A percentile compares a stretch with the other conserved stretches of the same genome.
These are phyloP conservation scores for Verticillium alfalfae DNA, from an alignment of 2,329 filamentous ascomycete species.

Conservation along the genomic window DNA sequence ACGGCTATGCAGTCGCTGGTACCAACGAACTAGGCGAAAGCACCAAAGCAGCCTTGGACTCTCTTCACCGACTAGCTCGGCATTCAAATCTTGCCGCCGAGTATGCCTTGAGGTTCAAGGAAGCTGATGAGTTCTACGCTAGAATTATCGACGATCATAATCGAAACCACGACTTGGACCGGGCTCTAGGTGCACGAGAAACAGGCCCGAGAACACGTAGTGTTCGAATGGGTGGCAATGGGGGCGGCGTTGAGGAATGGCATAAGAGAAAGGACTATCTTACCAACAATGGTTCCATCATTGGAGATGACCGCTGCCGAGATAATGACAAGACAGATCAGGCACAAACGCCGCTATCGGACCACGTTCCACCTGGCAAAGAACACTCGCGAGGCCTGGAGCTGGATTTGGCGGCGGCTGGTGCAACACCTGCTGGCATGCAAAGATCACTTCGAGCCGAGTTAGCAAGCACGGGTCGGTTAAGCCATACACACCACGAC, in stretches of 20 bases:
- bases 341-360: not conserved
- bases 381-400: not conserved
- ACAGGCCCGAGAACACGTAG: slow-evolving; percentile 12
- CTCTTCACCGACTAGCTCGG: slow-evolving; percentile 1
- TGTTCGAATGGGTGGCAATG: slow-evolving; percentile 33
- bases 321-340: not conserved
- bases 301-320: slow-evolving; percentile 20
- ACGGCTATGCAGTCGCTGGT: slow-evolving; percentile 30
- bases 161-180: not conserved
- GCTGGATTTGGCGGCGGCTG: not conserved
- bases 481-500: not conserved
- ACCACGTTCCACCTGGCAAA: not conserved
- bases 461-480: not conserved
- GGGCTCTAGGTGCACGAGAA: not conserved
- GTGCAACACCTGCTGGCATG: not conserved
- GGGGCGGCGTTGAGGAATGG: slow-evolving; percentile 52
- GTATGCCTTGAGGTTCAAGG: slow-evolving; percentile 5
- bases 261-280: slow-evolving; percentile 31
- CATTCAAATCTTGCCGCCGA: slow-evolving; percentile 6
- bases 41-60: slow-evolving; percentile 3
- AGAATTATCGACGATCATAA: slow-evolving; percentile 5
- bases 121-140: slow-evolving; percentile 6
- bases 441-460: not conserved
- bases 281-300: slow-evolving; percentile 37
- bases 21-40: slow-evolving; percentile 23